These are phyloP conservation scores for Cucurbita pepo DNA, from an alignment of 306 rosid species.

Conservation along the genomic window DNA sequence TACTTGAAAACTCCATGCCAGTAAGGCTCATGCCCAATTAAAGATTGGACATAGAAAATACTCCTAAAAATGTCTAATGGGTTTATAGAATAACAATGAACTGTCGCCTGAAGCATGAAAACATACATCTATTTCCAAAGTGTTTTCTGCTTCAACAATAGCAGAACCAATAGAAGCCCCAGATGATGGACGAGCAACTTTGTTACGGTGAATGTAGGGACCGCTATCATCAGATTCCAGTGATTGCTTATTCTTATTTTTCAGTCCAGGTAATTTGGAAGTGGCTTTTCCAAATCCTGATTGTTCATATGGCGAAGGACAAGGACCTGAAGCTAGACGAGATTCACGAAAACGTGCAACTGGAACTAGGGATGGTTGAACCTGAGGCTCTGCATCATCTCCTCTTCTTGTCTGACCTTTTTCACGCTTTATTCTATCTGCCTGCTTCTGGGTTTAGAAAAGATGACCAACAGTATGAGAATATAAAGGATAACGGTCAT, in stretches of 20 bases:
- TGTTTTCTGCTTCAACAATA: constrained; percentile 78
- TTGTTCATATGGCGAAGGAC: constrained; percentile 56
- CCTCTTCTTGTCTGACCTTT: constrained; percentile 67
- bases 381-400: constrained; percentile 60
- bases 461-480: neutral
- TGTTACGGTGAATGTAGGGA: constrained; percentile 19
- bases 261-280: constrained; percentile 6
- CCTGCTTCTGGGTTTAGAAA: constrained; percentile 41
- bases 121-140: constrained; percentile 73
- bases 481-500: neutral
- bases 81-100: constrained; percentile 9
- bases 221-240: constrained; percentile 12
- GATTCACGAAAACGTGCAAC: constrained; percentile 68
- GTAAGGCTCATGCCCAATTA: constrained; percentile 26
- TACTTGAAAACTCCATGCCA: constrained; percentile 16
- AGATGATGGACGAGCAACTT: constrained; percentile 41
- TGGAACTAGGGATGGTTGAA: constrained; percentile 64
- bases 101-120: constrained; percentile 27
- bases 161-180: constrained; percentile 66
- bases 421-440: constrained; percentile 79
- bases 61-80: neutral
- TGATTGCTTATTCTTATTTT: constrained; percentile 8
- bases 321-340: constrained; percentile 87
- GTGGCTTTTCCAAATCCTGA: constrained; percentile 18
- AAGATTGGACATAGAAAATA: constrained; percentile 16